Conservation (phyloP, 768 basidiomycete species). For the Tylopilus sp. region DNA sequence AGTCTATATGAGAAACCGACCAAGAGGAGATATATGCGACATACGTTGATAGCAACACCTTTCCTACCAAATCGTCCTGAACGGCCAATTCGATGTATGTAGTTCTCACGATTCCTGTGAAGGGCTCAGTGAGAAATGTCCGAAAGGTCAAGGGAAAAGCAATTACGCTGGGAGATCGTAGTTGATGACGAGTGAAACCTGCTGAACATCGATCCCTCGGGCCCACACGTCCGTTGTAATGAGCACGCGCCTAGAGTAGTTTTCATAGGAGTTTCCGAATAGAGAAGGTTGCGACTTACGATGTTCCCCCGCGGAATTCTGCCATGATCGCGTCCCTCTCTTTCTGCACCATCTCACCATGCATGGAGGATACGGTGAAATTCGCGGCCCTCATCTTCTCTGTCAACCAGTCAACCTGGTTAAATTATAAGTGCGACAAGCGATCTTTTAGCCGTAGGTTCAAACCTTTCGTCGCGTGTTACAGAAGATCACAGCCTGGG, state of each 20-base stretch:
- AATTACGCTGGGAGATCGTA: slow-evolving; percentile 90
- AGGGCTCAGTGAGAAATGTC: slow-evolving; percentile 11
- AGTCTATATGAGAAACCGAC: slow-evolving; percentile 14
- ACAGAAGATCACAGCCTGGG: slow-evolving; percentile 99
- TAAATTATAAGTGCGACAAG: slow-evolving; percentile 9
- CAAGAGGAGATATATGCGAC: slow-evolving; percentile 26
- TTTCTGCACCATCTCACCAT: slow-evolving; percentile 95
- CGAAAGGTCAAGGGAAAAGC: slow-evolving; percentile 5
- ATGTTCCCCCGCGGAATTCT: slow-evolving; percentile 90
- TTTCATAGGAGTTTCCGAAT: slow-evolving; percentile 7
- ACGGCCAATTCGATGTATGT: slow-evolving; percentile 99
- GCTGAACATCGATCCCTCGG: slow-evolving; percentile 96
- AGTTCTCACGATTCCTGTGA: slow-evolving; percentile 91
- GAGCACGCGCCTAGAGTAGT: slow-evolving; percentile 69
- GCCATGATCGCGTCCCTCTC: slow-evolving; percentile 96
- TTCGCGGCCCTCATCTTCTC: slow-evolving; percentile 99
- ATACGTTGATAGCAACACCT: slow-evolving; percentile 98
- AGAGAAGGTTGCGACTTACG: slow-evolving; percentile 46
- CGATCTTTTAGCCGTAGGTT: not conserved
- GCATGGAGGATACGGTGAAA: slow-evolving; percentile 96
- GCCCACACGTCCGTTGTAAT: slow-evolving; percentile 98
- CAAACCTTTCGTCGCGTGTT: slow-evolving; percentile 93
- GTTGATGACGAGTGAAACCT: slow-evolving; percentile 96
- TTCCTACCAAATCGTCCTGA: slow-evolving; percentile 99
- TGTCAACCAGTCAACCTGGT: slow-evolving; percentile 93